phyloP scores from a whole-genome alignment of 2,329 filamentous ascomycete genomes.

The Pseudopyrenochaeta lycopersici region DNA sequence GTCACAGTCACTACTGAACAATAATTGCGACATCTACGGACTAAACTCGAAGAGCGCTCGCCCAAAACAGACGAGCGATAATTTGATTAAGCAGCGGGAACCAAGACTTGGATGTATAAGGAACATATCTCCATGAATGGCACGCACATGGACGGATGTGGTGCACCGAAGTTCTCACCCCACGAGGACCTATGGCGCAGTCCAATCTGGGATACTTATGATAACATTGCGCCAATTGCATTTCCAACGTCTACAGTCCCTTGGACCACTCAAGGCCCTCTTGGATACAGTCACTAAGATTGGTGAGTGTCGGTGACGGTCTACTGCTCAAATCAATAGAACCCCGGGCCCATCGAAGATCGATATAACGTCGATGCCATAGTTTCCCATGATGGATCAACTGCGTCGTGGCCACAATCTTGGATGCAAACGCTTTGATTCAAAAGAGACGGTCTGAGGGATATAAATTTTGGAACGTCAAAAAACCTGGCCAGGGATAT shows the following conservation, averaged over 20 bases:
- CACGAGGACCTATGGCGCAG: conserved; percentile 34
- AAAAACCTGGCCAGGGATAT: no score
- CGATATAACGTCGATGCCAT: no score
- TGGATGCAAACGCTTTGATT: no score
- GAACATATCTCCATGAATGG: not conserved
- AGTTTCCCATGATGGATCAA: no score
- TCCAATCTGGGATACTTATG: conserved; percentile 33
- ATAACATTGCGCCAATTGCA: conserved; percentile 11
- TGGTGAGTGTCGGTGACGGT: no score
- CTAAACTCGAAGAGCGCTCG: conserved; percentile 16
- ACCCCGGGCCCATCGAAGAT: no score
- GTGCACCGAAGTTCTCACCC: conserved; percentile 24
- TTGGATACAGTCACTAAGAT: not conserved
- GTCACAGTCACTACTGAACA: conserved; percentile 27
- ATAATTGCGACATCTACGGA: conserved; percentile 19
- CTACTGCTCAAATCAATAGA: no score
- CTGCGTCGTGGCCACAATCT: no score
- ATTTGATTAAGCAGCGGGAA: not conserved
- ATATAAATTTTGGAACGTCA: no score
- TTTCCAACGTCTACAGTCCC: conserved; percentile 1
- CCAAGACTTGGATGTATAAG: not conserved
- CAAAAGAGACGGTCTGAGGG: no score
- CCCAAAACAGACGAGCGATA: not conserved
- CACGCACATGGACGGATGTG: conserved; percentile 8
- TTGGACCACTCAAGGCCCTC: not conserved